Evolutionary conservation across 2,329 filamentous ascomycete genomes (phyloP).

Genomic region (Gliomastix tumulicola): DNA sequence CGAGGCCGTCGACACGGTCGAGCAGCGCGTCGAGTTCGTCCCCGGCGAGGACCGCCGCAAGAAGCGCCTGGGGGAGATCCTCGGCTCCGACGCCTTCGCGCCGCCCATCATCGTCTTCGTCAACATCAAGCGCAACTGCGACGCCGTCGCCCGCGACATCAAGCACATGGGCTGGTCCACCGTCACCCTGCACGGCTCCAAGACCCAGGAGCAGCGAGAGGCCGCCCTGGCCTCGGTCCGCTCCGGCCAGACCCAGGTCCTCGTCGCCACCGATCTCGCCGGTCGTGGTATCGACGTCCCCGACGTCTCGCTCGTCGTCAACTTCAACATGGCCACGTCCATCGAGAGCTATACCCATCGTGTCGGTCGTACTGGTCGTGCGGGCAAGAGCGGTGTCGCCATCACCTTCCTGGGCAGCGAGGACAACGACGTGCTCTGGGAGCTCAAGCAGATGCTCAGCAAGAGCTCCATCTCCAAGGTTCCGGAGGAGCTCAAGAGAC

Average conservation of each 20-base stretch:
- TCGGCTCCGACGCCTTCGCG: conserved; percentile 70
- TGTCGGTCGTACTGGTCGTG: conserved; percentile 93
- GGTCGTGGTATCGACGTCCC: conserved; percentile 97
- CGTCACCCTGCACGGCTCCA: conserved; percentile 89
- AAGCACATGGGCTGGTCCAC: conserved; percentile 86
- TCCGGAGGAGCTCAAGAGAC: conserved; percentile 82
- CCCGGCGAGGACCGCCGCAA: conserved; percentile 91
- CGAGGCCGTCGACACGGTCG: conserved; percentile 95
- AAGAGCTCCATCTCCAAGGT: conserved; percentile 86
- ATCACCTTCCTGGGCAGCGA: conserved; percentile 93
- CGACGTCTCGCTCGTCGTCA: conserved; percentile 88
- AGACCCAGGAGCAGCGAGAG: conserved; percentile 97
- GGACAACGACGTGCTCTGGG: conserved; percentile 85
- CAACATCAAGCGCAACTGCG: conserved; percentile 99
- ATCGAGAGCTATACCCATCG: conserved; percentile 97
- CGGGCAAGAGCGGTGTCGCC: conserved; percentile 91
- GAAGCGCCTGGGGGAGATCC: conserved; percentile 88
- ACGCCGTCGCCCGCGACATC: conserved; percentile 89
- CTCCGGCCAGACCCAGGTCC: conserved; percentile 71
- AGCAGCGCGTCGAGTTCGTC: conserved; percentile 92
- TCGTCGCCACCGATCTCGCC: conserved; percentile 92
- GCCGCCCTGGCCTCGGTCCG: conserved; percentile 82
- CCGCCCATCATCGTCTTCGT: conserved; percentile 98
- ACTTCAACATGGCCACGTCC: conserved; percentile 95
- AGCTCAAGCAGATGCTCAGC: conserved; percentile 89